Base-by-base conservation (phyloP, 257 asterid species). In the Nyctanthes arbortristis region DNA sequence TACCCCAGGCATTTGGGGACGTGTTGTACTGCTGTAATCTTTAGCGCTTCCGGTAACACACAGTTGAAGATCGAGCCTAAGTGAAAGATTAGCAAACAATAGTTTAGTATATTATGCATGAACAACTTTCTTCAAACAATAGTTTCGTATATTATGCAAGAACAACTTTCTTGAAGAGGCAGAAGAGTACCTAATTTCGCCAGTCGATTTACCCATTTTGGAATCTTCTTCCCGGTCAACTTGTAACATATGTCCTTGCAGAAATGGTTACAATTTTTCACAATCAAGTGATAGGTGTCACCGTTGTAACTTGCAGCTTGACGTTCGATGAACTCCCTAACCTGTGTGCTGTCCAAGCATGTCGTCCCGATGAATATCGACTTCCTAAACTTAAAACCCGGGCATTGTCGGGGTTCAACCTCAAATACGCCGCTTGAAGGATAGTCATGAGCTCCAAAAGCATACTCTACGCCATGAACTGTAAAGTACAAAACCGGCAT, bases 401-500 rank as follows among this genome's bases (percentile, higher is more conserved):
- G 98, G 79, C 98, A 93, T 56, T 90, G 96, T 14, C 93, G 88
- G 5, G 97, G 98, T 74, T 90, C 98, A 62, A 93, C 96, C 81
- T 93, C 97, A 70, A 93, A 93, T 43, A 93, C 96, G 25, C 98
- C 98, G 64, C 98, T 93, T 20, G 90, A 84, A 27, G 97, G 80
- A 70, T 81, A 90, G 61, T 90, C 97, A 25, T 88, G 97, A 63
- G 97, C 98, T 66, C 98, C 98, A 73, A 87, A 90, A 49, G 97
- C 98, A 56, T 93, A 93, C 74, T 93, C 98, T 45, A 90, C 87
- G 5, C 98, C 96, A 64, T 93, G 96, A 76, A 93, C 98, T 93
- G 86, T 60, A 7, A 71, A 68, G 37, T 40, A 49, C 29, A 32
- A 32, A 20, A 39, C 22, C 16, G 63, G 27, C 29, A 60, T 70